Base-by-base conservation (phyloP, 2,329 filamentous ascomycete species). In the Ceratocystis cubensis region DNA sequence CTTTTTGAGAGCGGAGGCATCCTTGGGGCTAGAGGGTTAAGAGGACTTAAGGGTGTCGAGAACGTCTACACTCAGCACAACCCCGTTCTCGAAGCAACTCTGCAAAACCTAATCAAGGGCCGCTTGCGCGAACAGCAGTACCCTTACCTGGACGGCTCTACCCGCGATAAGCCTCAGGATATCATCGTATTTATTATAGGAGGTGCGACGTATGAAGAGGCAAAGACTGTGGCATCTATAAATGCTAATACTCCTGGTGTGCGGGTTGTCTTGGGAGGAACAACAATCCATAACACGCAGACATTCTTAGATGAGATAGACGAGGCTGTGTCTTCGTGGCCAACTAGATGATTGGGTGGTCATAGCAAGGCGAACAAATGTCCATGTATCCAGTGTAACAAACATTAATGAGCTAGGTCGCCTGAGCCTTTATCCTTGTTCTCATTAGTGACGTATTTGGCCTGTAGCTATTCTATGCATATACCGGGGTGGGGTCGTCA, bases 11-110 rank as follows among this genome's bases (percentile, higher is more conserved):
- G 90, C 0, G 84, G 88, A 0, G 93, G 91, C 3, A 93, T 99
- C 70, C 64, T 68, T 37, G 66, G 66, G 4, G 96, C 99, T 76
- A 89, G 90, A 0, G 89, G 89, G 13, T 91, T 99, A 75, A 96
- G 96, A 73, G 94, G 94, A 0, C 81, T 99, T 15, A 96, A 97
- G 73, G 94, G 94, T 1, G 94, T 99, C 0, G 95, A 99, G 75
- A 99, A 99, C 72, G 94, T 99, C 33, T 99, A 99, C 75, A 99
- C 94, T 0, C 95, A 99, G 75, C 94, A 99, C 75, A 95, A 91
- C 5, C 91, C 95, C 0, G 82, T 91, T 25, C 76, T 99, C 17
- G 92, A 96, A 75, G 83, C 84, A 28, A 97, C 91, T 0, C 78
- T 99, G 20, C 93, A 96, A 73, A 93, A 93, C 71, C 79, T 99